Evolutionary conservation across 371 early-diverging fungal species (phyloP).

Genomic region (Actinomortierella ambigua): DNA sequence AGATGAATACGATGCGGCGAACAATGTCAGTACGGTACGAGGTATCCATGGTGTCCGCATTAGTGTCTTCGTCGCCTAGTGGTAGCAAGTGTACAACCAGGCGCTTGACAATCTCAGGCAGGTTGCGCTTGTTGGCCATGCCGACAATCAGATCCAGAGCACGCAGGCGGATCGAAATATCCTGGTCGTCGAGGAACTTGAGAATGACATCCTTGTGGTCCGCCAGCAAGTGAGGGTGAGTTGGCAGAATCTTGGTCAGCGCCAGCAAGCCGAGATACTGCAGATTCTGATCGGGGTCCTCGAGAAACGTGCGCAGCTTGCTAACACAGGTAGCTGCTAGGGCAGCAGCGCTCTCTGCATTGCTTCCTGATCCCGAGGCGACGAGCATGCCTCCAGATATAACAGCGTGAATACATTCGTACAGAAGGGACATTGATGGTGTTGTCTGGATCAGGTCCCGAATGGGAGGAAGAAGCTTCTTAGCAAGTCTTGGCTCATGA

Average conservation of each 20-base stretch:
- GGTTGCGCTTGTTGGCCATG: slow-evolving; percentile 81
- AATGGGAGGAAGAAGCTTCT: slow-evolving; percentile 87
- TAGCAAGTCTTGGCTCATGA: slow-evolving; percentile 90
- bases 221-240: slow-evolving; percentile 83
- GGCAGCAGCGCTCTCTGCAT: slow-evolving; percentile 53
- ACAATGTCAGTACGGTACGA: slow-evolving; percentile 82
- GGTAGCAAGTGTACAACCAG: slow-evolving; percentile 81
- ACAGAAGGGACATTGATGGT: slow-evolving; percentile 90
- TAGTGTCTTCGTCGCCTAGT: slow-evolving; percentile 40
- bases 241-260: slow-evolving; percentile 76
- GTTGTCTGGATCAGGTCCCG: slow-evolving; percentile 87
- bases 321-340: slow-evolving; percentile 85
- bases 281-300: slow-evolving; percentile 91
- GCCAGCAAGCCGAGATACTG: slow-evolving; percentile 93
- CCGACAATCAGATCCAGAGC: slow-evolving; percentile 86
- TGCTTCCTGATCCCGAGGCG: slow-evolving; percentile 58
- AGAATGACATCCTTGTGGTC: slow-evolving; percentile 86
- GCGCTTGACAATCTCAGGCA: slow-evolving; percentile 81
- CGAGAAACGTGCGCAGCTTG: slow-evolving; percentile 87
- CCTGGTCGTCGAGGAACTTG: slow-evolving; percentile 90
- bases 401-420: slow-evolving; percentile 94
- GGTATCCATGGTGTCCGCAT: slow-evolving; percentile 58
- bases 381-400: slow-evolving; percentile 89
- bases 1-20: slow-evolving; percentile 79
- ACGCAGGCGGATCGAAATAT: slow-evolving; percentile 87